These are phyloP conservation scores for Zygosaccharomyces pseudobailii DNA, from an alignment of 1,139 yeast genomes.

Conservation along the genomic window DNA sequence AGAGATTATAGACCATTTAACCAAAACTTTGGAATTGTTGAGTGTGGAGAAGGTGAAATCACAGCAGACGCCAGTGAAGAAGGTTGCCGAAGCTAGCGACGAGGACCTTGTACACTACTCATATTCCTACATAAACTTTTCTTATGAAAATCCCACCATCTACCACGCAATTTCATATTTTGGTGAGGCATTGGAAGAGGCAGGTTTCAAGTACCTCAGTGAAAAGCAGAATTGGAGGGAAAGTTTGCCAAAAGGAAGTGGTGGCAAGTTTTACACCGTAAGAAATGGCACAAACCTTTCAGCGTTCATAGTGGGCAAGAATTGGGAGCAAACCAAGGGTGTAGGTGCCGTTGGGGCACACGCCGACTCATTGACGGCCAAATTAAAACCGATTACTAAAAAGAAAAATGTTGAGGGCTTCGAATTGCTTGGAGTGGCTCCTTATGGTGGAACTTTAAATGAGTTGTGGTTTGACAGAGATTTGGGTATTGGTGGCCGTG, in stretches of 20 bases:
- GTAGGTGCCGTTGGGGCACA: constrained; percentile 59
- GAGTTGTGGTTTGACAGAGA: constrained; percentile 63
- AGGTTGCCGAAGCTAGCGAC: neutral
- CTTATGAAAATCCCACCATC: constrained; percentile 57
- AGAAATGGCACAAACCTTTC: constrained; percentile 53
- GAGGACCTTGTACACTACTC: constrained; percentile 39
- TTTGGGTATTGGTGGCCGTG: constrained; percentile 60
- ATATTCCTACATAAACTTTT: constrained; percentile 52
- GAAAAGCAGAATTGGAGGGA: constrained; percentile 48
- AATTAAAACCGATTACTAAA: constrained; percentile 53
- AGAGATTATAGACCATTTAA: constrained; percentile 25
- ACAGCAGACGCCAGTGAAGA: neutral
- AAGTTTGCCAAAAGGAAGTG: constrained; percentile 19
- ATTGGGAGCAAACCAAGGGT: constrained; percentile 55
- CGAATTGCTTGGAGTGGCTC: constrained; percentile 61
- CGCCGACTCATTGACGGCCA: constrained; percentile 54
- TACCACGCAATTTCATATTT: constrained; percentile 53
- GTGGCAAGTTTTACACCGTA: constrained; percentile 50
- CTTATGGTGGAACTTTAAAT: constrained; percentile 56
- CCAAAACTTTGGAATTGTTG: constrained; percentile 25
- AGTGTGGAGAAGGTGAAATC: constrained; percentile 14
- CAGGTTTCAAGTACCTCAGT: constrained; percentile 51
- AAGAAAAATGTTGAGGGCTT: constrained; percentile 51
- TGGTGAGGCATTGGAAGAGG: constrained; percentile 39
- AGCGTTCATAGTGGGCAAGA: constrained; percentile 54